A percentile compares a stretch with the other conserved stretches of the same genome.
Conservation (phyloP, 192 early-diverging fungal species). For the Umbelopsis sp. region DNA sequence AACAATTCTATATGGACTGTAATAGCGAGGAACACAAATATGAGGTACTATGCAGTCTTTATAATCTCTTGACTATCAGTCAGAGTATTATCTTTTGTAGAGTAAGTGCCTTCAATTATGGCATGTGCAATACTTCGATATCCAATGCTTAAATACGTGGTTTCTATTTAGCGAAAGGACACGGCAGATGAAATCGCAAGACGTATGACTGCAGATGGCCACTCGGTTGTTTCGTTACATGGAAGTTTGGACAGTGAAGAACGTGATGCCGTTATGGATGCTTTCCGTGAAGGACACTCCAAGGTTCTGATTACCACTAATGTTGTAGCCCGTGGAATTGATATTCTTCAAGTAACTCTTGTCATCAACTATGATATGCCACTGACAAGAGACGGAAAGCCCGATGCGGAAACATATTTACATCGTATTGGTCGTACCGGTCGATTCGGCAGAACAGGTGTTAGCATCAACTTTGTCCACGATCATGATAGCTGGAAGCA, state of each 20-base stretch:
- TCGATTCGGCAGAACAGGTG: constrained; percentile 89
- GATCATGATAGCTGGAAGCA: constrained; percentile 68
- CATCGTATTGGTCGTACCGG: constrained; percentile 97
- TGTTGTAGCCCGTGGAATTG: constrained; percentile 93
- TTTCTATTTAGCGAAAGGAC: constrained; percentile 55
- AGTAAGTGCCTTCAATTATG: constrained; percentile 44
- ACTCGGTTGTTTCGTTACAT: constrained; percentile 78
- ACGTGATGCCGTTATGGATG: constrained; percentile 89
- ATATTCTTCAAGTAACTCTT: constrained; percentile 89
- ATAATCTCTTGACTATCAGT: constrained; percentile 85
- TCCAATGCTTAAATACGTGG: too few relatives aligned
- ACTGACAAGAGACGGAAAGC: constrained; percentile 51
- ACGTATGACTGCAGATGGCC: constrained; percentile 75
- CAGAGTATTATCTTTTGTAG: constrained; percentile 97
- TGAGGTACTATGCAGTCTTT: constrained; percentile 69
- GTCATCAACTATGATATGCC: constrained; percentile 97
- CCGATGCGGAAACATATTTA: constrained; percentile 93
- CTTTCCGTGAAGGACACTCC: constrained; percentile 80
- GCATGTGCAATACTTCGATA: background rate
- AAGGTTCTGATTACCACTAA: constrained; percentile 96
- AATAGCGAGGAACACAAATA: constrained; percentile 77
- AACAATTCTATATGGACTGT: constrained; percentile 98
- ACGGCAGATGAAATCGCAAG: constrained; percentile 76
- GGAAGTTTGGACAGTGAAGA: constrained; percentile 68
- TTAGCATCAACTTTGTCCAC: constrained; percentile 92